Conservation (phyloP, 2,329 filamentous ascomycete species). For the Phyllosticta capitalensis region DNA sequence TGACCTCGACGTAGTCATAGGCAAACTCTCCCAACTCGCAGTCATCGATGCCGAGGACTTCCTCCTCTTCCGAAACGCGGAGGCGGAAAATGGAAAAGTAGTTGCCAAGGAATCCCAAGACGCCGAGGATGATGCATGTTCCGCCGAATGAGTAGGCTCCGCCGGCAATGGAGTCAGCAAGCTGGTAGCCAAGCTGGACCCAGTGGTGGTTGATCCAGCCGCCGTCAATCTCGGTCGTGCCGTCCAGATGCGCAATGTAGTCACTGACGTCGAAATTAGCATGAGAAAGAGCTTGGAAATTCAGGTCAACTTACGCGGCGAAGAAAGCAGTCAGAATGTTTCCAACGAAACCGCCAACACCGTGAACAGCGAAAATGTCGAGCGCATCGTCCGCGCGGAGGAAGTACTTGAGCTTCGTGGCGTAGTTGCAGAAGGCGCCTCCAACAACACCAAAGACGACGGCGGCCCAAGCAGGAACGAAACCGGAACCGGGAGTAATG, state of each 20-base stretch:
- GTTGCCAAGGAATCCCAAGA: conserved; percentile 59
- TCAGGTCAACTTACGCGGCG: conserved; percentile 48
- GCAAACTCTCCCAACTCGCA: conserved; percentile 88
- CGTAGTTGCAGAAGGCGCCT: conserved; percentile 74
- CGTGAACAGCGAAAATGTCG: conserved; percentile 82
- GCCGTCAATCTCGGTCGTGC: conserved; percentile 55
- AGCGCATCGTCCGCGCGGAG: conserved; percentile 74
- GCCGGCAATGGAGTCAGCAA: conserved; percentile 70
- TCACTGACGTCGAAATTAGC: conserved; percentile 36
- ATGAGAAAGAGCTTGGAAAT: background rate
- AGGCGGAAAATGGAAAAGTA: conserved; percentile 67
- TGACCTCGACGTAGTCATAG: conserved; percentile 86
- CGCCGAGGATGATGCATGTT: conserved; percentile 62
- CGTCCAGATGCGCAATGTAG: conserved; percentile 75
- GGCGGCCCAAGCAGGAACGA: conserved; percentile 75
- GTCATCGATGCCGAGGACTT: conserved; percentile 79
- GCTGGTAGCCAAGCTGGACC: conserved; percentile 73
- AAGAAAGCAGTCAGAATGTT: conserved; percentile 76
- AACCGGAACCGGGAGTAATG: conserved; percentile 82
- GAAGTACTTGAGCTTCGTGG: conserved; percentile 82
- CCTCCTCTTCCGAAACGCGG: conserved; percentile 65
- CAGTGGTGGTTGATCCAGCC: conserved; percentile 81
- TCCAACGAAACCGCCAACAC: conserved; percentile 66
- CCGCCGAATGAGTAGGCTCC: conserved; percentile 69
- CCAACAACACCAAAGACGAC: conserved; percentile 70